These are phyloP conservation scores for Mycena pura DNA, from an alignment of 768 basidiomycete genomes.

Conservation along the genomic window DNA sequence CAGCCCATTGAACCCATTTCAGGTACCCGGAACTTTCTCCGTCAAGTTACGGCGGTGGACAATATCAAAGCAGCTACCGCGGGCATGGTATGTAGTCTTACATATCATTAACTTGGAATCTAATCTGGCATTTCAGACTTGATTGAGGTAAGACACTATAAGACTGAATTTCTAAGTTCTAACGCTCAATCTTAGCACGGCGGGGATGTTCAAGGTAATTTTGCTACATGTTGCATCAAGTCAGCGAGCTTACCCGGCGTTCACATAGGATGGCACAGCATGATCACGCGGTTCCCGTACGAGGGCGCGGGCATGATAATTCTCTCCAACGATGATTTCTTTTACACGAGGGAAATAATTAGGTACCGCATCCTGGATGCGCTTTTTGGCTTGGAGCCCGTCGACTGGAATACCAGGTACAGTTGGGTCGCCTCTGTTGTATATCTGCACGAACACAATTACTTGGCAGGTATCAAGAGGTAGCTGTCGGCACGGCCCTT, in stretches of 20 bases:
- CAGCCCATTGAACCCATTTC: background rate
- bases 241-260: background rate
- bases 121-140: background rate
- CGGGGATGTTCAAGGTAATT: conserved; percentile 27
- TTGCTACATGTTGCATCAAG: background rate
- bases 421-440: too few species aligned
- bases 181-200: conserved; percentile 25
- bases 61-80: conserved; percentile 30
- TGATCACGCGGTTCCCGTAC: conserved; percentile 19
- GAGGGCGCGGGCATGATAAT: conserved; percentile 16
- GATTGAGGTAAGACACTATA: conserved; percentile 16
- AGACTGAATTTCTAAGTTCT: background rate
- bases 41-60: conserved; percentile 38
- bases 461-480: conserved; percentile 7
- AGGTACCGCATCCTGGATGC: conserved; percentile 22
- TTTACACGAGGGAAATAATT: conserved; percentile 5
- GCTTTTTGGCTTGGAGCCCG: conserved; percentile 23
- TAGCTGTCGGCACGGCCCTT: conserved; percentile 5
- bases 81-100: conserved; percentile 34
- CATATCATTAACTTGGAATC: too few species aligned
- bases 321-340: conserved; percentile 19
- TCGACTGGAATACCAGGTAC: conserved; percentile 25
- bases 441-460: background rate
- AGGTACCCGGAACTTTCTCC: conserved; percentile 31
- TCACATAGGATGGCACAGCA: conserved; percentile 12